Evolutionary conservation across 805 yeast species (phyloP), one percentile per base, ranked within the genome.

Genomic region (Zygosaccharomyces siamensis): DNA sequence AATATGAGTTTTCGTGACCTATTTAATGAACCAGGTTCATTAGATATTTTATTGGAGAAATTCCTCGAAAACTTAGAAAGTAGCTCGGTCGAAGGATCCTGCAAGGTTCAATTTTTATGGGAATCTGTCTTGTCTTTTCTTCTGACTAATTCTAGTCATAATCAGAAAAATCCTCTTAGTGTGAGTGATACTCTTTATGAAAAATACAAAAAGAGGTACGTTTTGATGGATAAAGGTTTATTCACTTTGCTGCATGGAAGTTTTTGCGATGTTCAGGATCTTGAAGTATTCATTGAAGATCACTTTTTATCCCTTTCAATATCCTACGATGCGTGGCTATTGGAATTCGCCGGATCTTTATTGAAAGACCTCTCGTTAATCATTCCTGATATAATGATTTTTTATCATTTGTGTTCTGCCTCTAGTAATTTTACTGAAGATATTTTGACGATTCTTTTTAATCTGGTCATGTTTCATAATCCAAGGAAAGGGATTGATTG

Each of bases 401-500:
- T 58, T 18, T 33, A 45, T n/a, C 16, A 40, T 26, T 10, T 39
- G 14, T 30, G 47, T 26, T 27, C 24, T 30, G 39, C 41, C 16
- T 51, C 51, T 16, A 16, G 21, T 12, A 24, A 26, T 3, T 51
- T 47, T 24, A 46, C 49, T 7, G 43, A 48, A n/a, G 39, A 11
- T 6, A 35, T 40, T 14, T 26, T 59, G 7, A 51, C 56, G 2
- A 37, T 44, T 4, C 43, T 59, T 10, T 49, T 59, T 31, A 40
- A 39, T 23, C 28, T 56, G 11, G 14, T 45, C 1, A 26, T 59
- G n/a, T 48, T 48, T 31, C 40, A 48, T 32, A 56, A 56, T 39
- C 49, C 52, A 3, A 57, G 41, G 20, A 45, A 30, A 5, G 48
- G 46, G 3, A 18, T 40, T 12, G 47, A 43, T 24, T 59, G 61